Percentiles rank a stretch among this genome's conserved stretches.
phyloP scores from a whole-genome alignment of 106 monocot genomes.

The Xerophyta viscosa region DNA sequence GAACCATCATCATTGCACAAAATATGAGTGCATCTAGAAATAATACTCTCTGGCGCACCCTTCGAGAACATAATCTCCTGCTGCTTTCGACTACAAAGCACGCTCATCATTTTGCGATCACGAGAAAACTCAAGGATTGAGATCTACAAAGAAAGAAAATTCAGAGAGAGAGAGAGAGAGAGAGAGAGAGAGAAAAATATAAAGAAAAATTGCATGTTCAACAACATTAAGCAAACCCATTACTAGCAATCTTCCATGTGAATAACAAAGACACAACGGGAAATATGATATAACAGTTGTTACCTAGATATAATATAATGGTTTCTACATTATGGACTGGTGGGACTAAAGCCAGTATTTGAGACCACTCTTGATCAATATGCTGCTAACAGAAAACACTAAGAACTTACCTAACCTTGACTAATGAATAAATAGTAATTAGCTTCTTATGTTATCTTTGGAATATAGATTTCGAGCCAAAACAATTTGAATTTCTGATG shows the following conservation, averaged over 20 bases:
- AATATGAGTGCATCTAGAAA: conserved; percentile 91
- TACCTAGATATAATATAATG: too few relatives aligned
- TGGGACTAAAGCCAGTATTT: too few relatives aligned
- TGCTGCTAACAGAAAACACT: too few relatives aligned
- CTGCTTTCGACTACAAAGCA: conserved; percentile 91
- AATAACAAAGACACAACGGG: too few relatives aligned
- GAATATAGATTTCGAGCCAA: too few relatives aligned
- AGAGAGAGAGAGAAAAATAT: not conserved
- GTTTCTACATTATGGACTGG: too few relatives aligned
- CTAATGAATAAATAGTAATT: not conserved
- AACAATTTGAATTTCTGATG: not conserved
- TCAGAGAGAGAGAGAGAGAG: not conserved
- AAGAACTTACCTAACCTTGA: not conserved
- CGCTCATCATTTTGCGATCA: conserved; percentile 99
- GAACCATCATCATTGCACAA: conserved; percentile 98
- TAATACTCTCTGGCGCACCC: conserved; percentile 95
- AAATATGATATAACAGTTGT: too few relatives aligned
- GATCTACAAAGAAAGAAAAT: conserved; percentile 29
- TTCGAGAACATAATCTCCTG: conserved; percentile 99
- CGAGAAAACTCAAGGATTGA: conserved; percentile 87
- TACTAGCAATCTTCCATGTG: too few relatives aligned
- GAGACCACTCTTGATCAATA: too few relatives aligned
- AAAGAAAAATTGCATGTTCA: not conserved
- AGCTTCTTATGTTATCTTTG: too few relatives aligned
- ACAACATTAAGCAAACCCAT: too few relatives aligned